Evolutionary conservation across 305 asterid species (phyloP).

Genomic region (Solanum aculeatissimum): DNA sequence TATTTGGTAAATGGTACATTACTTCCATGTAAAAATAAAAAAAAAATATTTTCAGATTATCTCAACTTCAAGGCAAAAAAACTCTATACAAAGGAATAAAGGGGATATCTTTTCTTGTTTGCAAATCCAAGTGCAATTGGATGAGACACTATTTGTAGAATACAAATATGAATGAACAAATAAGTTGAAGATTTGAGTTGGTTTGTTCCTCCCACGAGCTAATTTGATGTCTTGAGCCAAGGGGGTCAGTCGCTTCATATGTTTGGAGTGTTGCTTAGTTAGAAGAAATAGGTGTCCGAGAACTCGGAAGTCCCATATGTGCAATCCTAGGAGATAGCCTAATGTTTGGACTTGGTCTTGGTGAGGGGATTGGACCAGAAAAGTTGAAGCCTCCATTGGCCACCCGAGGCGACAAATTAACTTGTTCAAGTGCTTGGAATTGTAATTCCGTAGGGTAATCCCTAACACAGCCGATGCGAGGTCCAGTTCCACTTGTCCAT

Average conservation of each 20-base stretch:
- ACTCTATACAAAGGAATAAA: not conserved
- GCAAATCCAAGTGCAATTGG: not conserved
- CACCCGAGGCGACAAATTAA: slow-evolving; percentile 14
- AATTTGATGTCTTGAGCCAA: not conserved
- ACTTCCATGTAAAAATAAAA: not conserved
- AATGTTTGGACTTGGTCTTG: slow-evolving; percentile 19
- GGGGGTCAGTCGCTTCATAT: not conserved
- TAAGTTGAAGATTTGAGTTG: not conserved
- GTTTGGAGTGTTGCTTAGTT: not conserved
- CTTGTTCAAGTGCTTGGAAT: slow-evolving; percentile 15
- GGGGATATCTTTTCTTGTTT: not conserved
- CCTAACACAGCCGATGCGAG: slow-evolving; percentile 14
- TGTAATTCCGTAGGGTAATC: slow-evolving; percentile 10
- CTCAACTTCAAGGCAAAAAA: not conserved
- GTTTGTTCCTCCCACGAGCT: not conserved
- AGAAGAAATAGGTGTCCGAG: not conserved
- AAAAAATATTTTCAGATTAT: not conserved
- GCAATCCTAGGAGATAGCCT: slow-evolving; percentile 20
- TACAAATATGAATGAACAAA: not conserved
- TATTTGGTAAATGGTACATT: not conserved
- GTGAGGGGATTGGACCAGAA: slow-evolving; percentile 23
- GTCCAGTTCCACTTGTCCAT: slow-evolving; percentile 13
- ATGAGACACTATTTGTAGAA: not conserved
- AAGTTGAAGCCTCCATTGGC: not conserved
- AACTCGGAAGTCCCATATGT: slow-evolving; percentile 23